These are phyloP conservation scores for Cladosporium sp. DNA, from an alignment of 2,329 filamentous ascomycete genomes.

Conservation along the genomic window DNA sequence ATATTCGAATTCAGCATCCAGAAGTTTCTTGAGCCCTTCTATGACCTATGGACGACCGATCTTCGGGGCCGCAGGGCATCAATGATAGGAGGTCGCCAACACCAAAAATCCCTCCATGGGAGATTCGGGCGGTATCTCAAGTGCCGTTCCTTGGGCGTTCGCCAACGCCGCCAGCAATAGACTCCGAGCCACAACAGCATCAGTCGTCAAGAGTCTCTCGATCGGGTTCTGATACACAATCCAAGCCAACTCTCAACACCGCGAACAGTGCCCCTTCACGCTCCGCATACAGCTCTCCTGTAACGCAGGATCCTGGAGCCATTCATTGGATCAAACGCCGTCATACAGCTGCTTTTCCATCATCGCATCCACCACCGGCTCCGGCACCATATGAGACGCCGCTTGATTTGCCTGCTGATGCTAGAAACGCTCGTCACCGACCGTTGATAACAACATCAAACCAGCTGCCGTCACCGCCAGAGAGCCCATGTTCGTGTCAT, in stretches of 20 bases:
- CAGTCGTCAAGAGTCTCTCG: neutral
- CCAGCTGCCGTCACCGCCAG: neutral
- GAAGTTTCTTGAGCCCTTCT: too few relatives aligned
- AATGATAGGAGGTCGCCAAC: neutral
- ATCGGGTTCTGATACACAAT: neutral
- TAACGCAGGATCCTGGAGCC: neutral
- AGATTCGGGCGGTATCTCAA: neutral
- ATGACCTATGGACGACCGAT: too few relatives aligned
- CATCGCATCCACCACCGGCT: neutral
- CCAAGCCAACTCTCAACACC: neutral
- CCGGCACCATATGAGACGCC: slow-evolving; percentile 17
- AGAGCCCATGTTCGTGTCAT: neutral
- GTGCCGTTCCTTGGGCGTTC: neutral
- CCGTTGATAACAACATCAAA: neutral
- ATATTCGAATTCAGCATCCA: too few relatives aligned
- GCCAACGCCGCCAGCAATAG: neutral
- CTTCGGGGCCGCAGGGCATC: too few relatives aligned
- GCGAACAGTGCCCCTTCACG: neutral
- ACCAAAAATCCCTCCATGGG: neutral
- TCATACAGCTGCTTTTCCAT: neutral
- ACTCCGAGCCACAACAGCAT: neutral
- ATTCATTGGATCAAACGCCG: neutral
- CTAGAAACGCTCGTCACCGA: slow-evolving; percentile 10
- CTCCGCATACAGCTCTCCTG: neutral
- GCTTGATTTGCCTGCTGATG: slow-evolving; percentile 8